Conservation (phyloP, 2,329 filamentous ascomycete genomes). For the Colletotrichum tabaci region DNA sequence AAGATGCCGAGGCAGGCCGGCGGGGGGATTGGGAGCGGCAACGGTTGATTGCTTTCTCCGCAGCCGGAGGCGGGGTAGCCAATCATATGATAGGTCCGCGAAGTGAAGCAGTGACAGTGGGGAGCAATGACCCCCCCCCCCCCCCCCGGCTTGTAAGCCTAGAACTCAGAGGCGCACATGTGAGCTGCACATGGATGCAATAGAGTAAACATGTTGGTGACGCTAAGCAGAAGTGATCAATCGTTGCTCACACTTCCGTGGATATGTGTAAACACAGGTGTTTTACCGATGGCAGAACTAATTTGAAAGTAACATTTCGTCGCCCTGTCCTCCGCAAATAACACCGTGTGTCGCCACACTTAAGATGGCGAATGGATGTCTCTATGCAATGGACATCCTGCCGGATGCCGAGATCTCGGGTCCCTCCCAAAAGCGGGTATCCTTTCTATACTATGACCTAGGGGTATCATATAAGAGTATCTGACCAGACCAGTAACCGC, state of each 20-base stretch:
- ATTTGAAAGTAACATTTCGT: neutral
- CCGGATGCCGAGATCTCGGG: neutral
- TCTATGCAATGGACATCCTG: neutral
- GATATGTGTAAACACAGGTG: neutral
- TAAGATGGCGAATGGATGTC: neutral
- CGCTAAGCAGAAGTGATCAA: neutral
- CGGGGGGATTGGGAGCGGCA: slow-evolving; percentile 33
- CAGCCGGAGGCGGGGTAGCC: slow-evolving; percentile 39
- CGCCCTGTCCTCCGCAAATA: neutral
- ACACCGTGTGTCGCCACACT: neutral
- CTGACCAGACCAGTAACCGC: neutral
- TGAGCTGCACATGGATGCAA: slow-evolving; percentile 32
- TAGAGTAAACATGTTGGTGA: slow-evolving; percentile 12
- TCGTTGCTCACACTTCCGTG: neutral
- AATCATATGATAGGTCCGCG: slow-evolving; percentile 11
- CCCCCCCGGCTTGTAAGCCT: neutral
- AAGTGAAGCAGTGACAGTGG: slow-evolving; percentile 11
- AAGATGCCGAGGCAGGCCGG: slow-evolving; percentile 41
- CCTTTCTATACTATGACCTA: slow-evolving; percentile 6
- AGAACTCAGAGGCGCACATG: slow-evolving; percentile 30
- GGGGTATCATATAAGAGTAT: slow-evolving; percentile 19
- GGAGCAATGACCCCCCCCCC: slow-evolving; percentile 9
- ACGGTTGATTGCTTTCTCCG: slow-evolving; percentile 37
- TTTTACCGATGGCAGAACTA: neutral
- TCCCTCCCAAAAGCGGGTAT: slow-evolving; percentile 1